Percentiles rank a stretch among this genome's conserved stretches.
Evolutionary conservation across 192 early-diverging fungal genomes (phyloP).

Genomic region (Backusella tarrabulga): DNA sequence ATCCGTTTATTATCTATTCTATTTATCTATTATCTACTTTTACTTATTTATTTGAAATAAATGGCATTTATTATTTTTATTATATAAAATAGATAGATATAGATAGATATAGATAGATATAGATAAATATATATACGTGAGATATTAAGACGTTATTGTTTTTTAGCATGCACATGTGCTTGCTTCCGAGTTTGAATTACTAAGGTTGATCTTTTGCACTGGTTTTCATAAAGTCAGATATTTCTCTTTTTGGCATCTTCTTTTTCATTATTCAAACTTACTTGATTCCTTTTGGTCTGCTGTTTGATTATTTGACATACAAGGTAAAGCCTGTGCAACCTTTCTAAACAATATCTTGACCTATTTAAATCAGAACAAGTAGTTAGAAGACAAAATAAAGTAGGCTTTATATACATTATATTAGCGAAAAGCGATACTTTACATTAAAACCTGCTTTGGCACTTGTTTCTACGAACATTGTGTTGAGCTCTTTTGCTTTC

Average conservation of each 20-base stretch:
- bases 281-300: neutral
- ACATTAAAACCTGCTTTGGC: conserved; percentile 98
- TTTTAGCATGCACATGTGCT: conserved; percentile 32
- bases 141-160: neutral
- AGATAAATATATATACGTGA: neutral
- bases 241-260: neutral
- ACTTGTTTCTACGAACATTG: conserved; percentile 98
- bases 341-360: conserved; percentile 95
- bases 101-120: neutral
- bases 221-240: neutral
- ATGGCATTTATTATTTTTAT: conserved; percentile 1
- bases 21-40: neutral
- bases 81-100: neutral
- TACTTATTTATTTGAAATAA: neutral
- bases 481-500: conserved; percentile 94
- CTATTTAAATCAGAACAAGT: neutral
- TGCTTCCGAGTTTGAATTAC: conserved; percentile 26
- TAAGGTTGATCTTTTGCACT: conserved; percentile 39
- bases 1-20: neutral
- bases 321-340: conserved; percentile 89
- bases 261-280: neutral
- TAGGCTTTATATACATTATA: too few relatives aligned
- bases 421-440: neutral
- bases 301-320: conserved; percentile 53
- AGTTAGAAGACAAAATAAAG: neutral